phyloP scores from a whole-genome alignment of 1,139 yeast species.

The Saccharomyces hybrid region DNA sequence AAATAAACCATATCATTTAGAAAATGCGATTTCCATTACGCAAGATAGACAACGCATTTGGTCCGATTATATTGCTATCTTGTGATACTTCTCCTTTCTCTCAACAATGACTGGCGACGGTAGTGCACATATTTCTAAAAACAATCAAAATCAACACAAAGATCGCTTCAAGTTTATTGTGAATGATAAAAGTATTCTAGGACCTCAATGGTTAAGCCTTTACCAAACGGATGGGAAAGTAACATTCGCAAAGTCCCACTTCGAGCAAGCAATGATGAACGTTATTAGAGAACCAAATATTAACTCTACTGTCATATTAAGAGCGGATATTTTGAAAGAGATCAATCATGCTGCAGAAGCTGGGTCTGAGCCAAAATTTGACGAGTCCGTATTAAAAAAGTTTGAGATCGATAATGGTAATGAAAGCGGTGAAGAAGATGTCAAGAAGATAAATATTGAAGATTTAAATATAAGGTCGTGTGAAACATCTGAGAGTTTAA shows the following conservation, averaged over 20 bases:
- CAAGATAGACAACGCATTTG: not conserved
- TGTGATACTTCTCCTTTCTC: too few species aligned
- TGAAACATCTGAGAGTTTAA: conserved; percentile 8
- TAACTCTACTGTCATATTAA: conserved; percentile 80
- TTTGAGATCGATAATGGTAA: conserved; percentile 6
- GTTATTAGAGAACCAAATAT: conserved; percentile 81
- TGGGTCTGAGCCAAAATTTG: conserved; percentile 25
- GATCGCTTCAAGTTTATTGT: conserved; percentile 27
- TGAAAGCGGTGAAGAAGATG: not conserved
- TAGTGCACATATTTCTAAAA: not conserved
- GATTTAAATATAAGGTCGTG: conserved; percentile 35
- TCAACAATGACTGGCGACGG: not conserved
- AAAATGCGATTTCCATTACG: not conserved
- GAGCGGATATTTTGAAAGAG: conserved; percentile 76
- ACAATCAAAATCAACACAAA: conserved; percentile 3
- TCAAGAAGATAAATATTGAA: conserved; percentile 36
- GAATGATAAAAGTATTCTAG: conserved; percentile 42
- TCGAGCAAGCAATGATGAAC: conserved; percentile 70
- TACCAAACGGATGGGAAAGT: conserved; percentile 30
- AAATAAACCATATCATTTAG: not conserved
- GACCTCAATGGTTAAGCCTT: conserved; percentile 59
- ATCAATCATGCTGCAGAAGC: conserved; percentile 38
- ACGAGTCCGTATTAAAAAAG: conserved; percentile 8
- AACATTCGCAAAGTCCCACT: conserved; percentile 42
- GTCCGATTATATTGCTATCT: not conserved